Evolutionary conservation across 2,329 filamentous ascomycete species (phyloP).

Genomic region (Colletotrichum trifolii): DNA sequence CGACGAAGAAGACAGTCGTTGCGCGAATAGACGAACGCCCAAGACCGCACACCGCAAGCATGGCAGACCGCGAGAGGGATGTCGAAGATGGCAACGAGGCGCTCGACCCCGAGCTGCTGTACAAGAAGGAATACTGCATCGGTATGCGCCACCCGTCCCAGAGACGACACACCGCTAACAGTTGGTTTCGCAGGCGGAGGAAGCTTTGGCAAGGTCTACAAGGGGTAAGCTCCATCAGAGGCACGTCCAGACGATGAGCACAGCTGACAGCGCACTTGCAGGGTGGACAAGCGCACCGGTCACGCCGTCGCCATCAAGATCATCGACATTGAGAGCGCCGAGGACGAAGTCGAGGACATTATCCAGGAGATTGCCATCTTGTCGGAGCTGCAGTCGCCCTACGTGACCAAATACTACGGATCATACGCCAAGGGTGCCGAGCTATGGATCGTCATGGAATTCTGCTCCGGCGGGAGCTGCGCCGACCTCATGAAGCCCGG

Average conservation of each 20-base stretch:
- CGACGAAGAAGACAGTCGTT: background rate
- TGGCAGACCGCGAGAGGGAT: slow-evolving; percentile 62
- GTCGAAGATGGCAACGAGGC: slow-evolving; percentile 61
- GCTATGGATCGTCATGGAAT: slow-evolving; percentile 99
- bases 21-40: background rate
- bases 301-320: slow-evolving; percentile 97
- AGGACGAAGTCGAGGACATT: slow-evolving; percentile 99
- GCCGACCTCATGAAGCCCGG: slow-evolving; percentile 96
- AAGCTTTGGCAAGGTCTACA: slow-evolving; percentile 98
- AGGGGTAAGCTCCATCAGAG: slow-evolving; percentile 71
- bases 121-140: slow-evolving; percentile 93
- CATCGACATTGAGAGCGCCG: slow-evolving; percentile 98
- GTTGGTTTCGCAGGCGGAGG: slow-evolving; percentile 75
- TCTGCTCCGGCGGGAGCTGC: slow-evolving; percentile 95
- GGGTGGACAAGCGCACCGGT: slow-evolving; percentile 91
- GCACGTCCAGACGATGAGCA: background rate
- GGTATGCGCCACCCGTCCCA: slow-evolving; percentile 60
- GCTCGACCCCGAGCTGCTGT: slow-evolving; percentile 88
- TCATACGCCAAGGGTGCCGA: slow-evolving; percentile 96
- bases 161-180: slow-evolving; percentile 17
- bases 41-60: slow-evolving; percentile 42
- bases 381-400: slow-evolving; percentile 93
- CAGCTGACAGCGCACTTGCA: slow-evolving; percentile 48
- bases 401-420: slow-evolving; percentile 97
- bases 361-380: slow-evolving; percentile 99